Base-by-base conservation (phyloP, 2,329 filamentous ascomycete species). In the Graphilbum fragrans region DNA sequence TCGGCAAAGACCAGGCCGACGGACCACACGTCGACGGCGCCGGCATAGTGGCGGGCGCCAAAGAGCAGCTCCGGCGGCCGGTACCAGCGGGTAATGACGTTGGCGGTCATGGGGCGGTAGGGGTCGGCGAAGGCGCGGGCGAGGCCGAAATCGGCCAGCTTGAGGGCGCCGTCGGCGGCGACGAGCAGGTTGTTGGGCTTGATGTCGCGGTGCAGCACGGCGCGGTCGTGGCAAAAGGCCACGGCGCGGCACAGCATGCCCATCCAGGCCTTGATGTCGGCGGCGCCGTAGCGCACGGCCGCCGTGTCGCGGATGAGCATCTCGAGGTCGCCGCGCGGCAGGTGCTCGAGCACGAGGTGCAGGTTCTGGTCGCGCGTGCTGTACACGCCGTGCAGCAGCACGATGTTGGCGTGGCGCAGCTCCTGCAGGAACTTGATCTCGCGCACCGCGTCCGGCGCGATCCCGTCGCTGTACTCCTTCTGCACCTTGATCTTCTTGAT, bases 151-250 rank as follows among this genome's bases (percentile, higher is more conserved):
- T 98, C 92, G 29, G 90, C 92, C 39, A 98, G 76, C 60, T 96
- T 96, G 55, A 98, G 78, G 55, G 90, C 85, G 38, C 92, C 90
- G 57, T 94, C 85, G 34, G 86, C 83, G 19, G 87, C 87, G 53
- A 98, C 94, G 45, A 98, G 72, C 62, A 96, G 67, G 66, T 98
- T 98, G 74, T 96, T 96, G 37, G 90, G 90, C 64, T 98, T 98
- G 69, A 98, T 96, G 67, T 98, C 92, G 52, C 92, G 85, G 63
- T 98, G 92, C 23, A 98, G 72, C 17, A 98, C 77, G 53, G 82
- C 90, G 59, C 92, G 93, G 57, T 88, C 85, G 61, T 98, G 92
- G 61, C 92, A 96, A 68, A 94, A 98, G 81, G 86, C 94, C 22
- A 96, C 78, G 21, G 84, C 92, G 34, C 90, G 80, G 22, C 75